phyloP scores from a whole-genome alignment of 2,329 filamentous ascomycete genomes.

The Botrytis porri region DNA sequence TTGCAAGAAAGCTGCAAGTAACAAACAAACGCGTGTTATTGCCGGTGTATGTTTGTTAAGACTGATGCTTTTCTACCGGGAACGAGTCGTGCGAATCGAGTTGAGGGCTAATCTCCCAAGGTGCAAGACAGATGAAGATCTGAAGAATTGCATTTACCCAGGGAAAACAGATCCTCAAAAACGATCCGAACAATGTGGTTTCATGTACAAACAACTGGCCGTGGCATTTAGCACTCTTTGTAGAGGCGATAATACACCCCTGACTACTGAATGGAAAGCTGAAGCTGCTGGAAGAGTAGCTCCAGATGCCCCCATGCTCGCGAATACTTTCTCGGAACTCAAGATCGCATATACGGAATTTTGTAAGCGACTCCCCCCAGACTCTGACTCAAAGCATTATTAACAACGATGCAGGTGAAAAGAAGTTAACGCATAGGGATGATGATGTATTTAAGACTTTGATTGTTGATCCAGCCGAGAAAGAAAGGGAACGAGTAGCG shows the following conservation, averaged over 20 bases:
- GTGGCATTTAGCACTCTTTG: slow-evolving; percentile 25
- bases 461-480: slow-evolving; percentile 17
- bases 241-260: slow-evolving; percentile 24
- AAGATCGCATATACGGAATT: slow-evolving; percentile 14
- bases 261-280: slow-evolving; percentile 24
- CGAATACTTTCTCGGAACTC: slow-evolving; percentile 17
- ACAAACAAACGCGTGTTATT: slow-evolving; percentile 26
- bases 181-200: slow-evolving; percentile 24
- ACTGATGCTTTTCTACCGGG: slow-evolving; percentile 26
- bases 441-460: slow-evolving; percentile 26
- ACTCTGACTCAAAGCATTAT: too few relatives aligned
- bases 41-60: slow-evolving; percentile 26
- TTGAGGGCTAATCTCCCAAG: slow-evolving; percentile 25
- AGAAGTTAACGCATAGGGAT: slow-evolving; percentile 22
- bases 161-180: slow-evolving; percentile 22
- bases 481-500: slow-evolving; percentile 11
- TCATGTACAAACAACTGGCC: slow-evolving; percentile 26
- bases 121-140: slow-evolving; percentile 18
- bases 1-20: slow-evolving; percentile 16
- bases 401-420: background rate
- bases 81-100: slow-evolving; percentile 24
- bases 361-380: background rate
- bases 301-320: slow-evolving; percentile 11
- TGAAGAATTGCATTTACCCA: slow-evolving; percentile 6
- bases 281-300: slow-evolving; percentile 4